A percentile compares a stretch with the other conserved stretches of the same genome.
Evolutionary conservation across 2,329 filamentous ascomycete species (phyloP).

Genomic region (Metarhizium sp.): DNA sequence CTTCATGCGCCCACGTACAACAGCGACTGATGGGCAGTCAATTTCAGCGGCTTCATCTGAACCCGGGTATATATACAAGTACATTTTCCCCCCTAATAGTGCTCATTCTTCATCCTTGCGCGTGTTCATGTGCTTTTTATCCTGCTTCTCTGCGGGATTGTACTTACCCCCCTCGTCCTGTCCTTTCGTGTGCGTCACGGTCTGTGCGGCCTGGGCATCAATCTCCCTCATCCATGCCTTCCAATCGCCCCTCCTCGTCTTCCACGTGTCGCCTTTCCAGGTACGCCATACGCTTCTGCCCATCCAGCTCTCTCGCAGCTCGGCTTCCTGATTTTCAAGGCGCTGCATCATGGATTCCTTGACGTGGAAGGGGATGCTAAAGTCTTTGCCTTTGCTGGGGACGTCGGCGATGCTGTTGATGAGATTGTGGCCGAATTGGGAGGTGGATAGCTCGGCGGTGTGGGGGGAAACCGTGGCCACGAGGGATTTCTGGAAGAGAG

Average conservation of each 20-base stretch:
- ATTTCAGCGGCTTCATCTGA: no score
- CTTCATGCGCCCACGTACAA: no score
- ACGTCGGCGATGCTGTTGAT: constrained; percentile 38
- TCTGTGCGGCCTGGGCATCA: constrained; percentile 5
- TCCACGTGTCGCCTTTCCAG: constrained; percentile 51
- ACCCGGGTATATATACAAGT: no score
- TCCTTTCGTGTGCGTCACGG: background rate
- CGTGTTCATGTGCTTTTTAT: no score
- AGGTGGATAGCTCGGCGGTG: constrained; percentile 35
- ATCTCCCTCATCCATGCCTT: constrained; percentile 47
- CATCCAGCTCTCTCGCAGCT: constrained; percentile 42
- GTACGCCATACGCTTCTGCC: constrained; percentile 47
- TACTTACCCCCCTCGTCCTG: background rate
- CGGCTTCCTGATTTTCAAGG: constrained; percentile 37
- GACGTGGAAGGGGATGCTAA: constrained; percentile 45
- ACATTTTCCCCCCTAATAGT: no score
- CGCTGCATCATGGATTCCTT: constrained; percentile 45
- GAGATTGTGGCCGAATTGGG: constrained; percentile 42
- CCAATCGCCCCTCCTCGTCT: constrained; percentile 43
- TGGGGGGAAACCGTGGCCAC: constrained; percentile 38
- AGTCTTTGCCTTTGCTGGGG: constrained; percentile 38
- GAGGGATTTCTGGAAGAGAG: constrained; percentile 46
- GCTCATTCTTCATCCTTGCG: no score
- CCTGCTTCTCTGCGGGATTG: background rate
- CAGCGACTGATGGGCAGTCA: no score